These are phyloP conservation scores for Guyanaporus albipodus DNA, from an alignment of 768 basidiomycete genomes.

Conservation along the genomic window DNA sequence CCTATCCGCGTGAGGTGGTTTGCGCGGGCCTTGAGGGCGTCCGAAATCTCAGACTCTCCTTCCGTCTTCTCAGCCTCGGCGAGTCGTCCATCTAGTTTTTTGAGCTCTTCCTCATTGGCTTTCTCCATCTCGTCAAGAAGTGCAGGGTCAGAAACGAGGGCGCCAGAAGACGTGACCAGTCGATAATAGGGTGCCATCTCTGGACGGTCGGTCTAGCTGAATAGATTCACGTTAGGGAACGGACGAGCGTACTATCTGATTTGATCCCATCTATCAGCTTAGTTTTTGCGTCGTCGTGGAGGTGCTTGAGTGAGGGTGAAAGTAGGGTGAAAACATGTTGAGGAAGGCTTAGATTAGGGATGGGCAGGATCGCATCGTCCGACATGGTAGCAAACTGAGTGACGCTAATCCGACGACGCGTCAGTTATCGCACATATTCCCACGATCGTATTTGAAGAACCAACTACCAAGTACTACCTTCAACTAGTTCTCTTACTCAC, in stretches of 20 bases:
- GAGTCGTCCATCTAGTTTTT: conserved; percentile 70
- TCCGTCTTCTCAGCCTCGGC: conserved; percentile 86
- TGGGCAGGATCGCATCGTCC: conserved; percentile 79
- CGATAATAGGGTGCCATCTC: conserved; percentile 89
- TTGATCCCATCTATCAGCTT: conserved; percentile 71
- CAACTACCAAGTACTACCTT: too few relatives aligned
- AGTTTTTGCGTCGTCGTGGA: conserved; percentile 64
- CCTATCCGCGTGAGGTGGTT: conserved; percentile 87
- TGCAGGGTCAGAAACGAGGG: conserved; percentile 39
- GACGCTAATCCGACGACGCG: conserved; percentile 10
- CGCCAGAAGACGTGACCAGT: conserved; percentile 47
- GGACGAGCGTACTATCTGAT: conserved; percentile 61
- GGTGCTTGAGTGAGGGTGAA: conserved; percentile 51
- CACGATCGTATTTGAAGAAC: too few relatives aligned
- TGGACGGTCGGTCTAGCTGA: conserved; percentile 27
- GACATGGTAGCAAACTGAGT: conserved; percentile 49
- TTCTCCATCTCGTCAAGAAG: conserved; percentile 33
- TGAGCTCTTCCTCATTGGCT: conserved; percentile 68
- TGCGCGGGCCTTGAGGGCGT: conserved; percentile 79
- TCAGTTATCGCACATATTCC: conserved; percentile 12
- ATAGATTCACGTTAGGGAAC: not conserved
- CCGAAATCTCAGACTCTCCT: conserved; percentile 91
- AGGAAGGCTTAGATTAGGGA: conserved; percentile 80
- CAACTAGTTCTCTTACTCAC: too few relatives aligned
- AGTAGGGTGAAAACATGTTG: conserved; percentile 77